Percentiles rank a stretch among this genome's conserved stretches.
Evolutionary conservation across 2,329 filamentous ascomycete species (phyloP).

Genomic region (Phialophora tarda): DNA sequence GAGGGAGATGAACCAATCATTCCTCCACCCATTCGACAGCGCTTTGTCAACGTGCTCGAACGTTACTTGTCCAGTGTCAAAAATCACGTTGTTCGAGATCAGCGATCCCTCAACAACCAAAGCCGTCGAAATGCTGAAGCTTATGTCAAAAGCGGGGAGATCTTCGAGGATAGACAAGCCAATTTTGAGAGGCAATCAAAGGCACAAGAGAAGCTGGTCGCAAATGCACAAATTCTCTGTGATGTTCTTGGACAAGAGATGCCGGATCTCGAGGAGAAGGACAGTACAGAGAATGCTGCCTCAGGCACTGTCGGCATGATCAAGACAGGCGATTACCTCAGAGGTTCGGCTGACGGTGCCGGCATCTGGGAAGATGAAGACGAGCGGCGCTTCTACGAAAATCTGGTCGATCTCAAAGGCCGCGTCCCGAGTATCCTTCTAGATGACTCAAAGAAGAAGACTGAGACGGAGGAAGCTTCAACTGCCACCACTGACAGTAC

Average conservation of each 20-base stretch:
- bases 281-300: slow-evolving; percentile 67
- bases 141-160: slow-evolving; percentile 97
- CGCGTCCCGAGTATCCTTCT: slow-evolving; percentile 93
- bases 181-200: slow-evolving; percentile 96
- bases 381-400: slow-evolving; percentile 97
- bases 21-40: slow-evolving; percentile 76
- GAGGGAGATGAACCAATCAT: slow-evolving; percentile 74
- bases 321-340: slow-evolving; percentile 90
- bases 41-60: slow-evolving; percentile 82
- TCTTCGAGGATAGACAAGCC: slow-evolving; percentile 94
- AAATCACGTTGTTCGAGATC: slow-evolving; percentile 83
- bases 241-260: slow-evolving; percentile 89
- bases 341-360: slow-evolving; percentile 84
- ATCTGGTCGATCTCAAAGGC: slow-evolving; percentile 90
- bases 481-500: slow-evolving; percentile 51
- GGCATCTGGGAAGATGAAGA: slow-evolving; percentile 99
- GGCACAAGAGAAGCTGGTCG: slow-evolving; percentile 83
- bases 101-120: slow-evolving; percentile 84
- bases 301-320: slow-evolving; percentile 88
- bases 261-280: slow-evolving; percentile 87
- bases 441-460: slow-evolving; percentile 91
- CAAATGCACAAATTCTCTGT: slow-evolving; percentile 88
- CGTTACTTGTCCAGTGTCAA: slow-evolving; percentile 95
- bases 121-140: slow-evolving; percentile 95
- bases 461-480: slow-evolving; percentile 78